phyloP scores from a whole-genome alignment of 768 basidiomycete genomes.

The Suillus placidus region DNA sequence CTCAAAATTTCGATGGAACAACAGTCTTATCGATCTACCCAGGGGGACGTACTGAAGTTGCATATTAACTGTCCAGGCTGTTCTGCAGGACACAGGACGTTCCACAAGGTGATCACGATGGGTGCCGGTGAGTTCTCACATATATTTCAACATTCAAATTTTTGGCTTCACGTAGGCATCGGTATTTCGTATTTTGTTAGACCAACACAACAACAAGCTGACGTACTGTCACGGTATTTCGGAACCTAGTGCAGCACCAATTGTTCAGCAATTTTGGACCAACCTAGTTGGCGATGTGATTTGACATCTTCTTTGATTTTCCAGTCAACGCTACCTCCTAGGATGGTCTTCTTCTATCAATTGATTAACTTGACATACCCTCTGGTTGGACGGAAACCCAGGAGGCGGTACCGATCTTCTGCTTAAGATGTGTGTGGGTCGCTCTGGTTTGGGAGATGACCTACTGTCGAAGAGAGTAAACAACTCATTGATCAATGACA shows the following conservation, averaged over 20 bases:
- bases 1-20: background rate
- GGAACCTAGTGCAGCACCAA: background rate
- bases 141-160: slow-evolving; percentile 9
- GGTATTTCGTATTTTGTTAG: slow-evolving; percentile 30
- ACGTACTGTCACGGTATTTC: slow-evolving; percentile 33
- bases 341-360: slow-evolving; percentile 34
- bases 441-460: slow-evolving; percentile 26
- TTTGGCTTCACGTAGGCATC: slow-evolving; percentile 16
- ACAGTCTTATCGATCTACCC: background rate
- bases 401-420: slow-evolving; percentile 30
- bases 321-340: slow-evolving; percentile 33
- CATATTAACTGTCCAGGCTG: background rate
- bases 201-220: slow-evolving; percentile 40
- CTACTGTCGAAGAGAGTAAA: slow-evolving; percentile 41
- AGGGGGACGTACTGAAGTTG: background rate
- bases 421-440: slow-evolving; percentile 37
- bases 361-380: slow-evolving; percentile 29
- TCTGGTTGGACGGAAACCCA: background rate
- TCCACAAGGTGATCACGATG: slow-evolving; percentile 27
- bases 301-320: slow-evolving; percentile 21
- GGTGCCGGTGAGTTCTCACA: slow-evolving; percentile 30
- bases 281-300: too few species aligned
- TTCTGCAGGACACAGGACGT: background rate
- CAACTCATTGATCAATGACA: slow-evolving; percentile 16
- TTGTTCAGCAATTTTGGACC: too few species aligned